Conservation (phyloP, 805 yeast species). For the Yarrowia sp. region DNA sequence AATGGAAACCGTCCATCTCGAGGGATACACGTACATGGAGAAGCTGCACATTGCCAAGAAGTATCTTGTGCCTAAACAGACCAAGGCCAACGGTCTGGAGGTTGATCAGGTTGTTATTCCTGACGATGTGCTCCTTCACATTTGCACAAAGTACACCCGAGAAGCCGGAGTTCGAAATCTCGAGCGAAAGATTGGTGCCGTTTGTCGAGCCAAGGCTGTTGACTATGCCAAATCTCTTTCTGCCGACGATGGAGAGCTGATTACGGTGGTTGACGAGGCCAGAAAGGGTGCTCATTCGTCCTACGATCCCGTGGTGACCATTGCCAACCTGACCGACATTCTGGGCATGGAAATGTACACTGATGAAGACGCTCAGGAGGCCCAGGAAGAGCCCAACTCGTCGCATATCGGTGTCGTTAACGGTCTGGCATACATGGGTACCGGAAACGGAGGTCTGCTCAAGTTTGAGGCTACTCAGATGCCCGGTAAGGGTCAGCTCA, state of each 20-base stretch:
- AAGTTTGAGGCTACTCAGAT: slow-evolving; percentile 74
- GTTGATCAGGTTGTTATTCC: slow-evolving; percentile 45
- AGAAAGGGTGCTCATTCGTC: neutral
- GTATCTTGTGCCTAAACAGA: slow-evolving; percentile 73
- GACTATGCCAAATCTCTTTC: slow-evolving; percentile 31
- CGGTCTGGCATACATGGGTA: slow-evolving; percentile 82
- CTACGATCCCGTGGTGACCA: slow-evolving; percentile 45
- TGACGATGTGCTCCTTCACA: slow-evolving; percentile 53
- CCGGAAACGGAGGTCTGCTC: slow-evolving; percentile 79
- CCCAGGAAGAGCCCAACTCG: slow-evolving; percentile 37
- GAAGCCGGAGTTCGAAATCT: slow-evolving; percentile 84
- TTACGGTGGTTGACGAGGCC: slow-evolving; percentile 3
- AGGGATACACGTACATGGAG: slow-evolving; percentile 77
- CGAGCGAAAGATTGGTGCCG: slow-evolving; percentile 68
- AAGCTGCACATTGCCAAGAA: slow-evolving; percentile 66
- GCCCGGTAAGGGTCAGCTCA: slow-evolving; percentile 47
- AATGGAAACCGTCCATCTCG: slow-evolving; percentile 73
- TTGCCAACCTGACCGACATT: slow-evolving; percentile 59
- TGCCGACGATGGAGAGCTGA: neutral
- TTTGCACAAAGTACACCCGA: slow-evolving; percentile 69
- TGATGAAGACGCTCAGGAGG: slow-evolving; percentile 44
- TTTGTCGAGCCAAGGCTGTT: slow-evolving; percentile 80
- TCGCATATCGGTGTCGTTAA: slow-evolving; percentile 62
- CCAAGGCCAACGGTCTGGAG: slow-evolving; percentile 60
- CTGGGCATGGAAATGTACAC: slow-evolving; percentile 61